Base-by-base conservation (phyloP, 2,329 filamentous ascomycete genomes). In the Aspergillus pseudoterreus region DNA sequence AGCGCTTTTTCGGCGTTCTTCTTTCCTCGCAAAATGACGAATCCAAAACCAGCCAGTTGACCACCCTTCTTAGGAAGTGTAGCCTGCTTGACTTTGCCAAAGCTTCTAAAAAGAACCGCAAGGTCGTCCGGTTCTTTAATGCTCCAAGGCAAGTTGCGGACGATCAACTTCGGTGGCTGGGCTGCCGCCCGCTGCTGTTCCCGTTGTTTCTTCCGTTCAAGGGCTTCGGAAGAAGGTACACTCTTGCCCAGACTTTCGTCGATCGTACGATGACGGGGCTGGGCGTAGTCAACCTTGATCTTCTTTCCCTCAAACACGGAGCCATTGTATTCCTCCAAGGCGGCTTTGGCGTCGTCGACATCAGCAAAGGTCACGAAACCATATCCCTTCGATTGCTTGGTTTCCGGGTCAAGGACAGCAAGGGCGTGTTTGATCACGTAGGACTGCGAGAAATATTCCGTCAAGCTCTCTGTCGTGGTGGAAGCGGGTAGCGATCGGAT, bases 341-440 rank as follows among this genome's bases (percentile, higher is more conserved):
- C 95, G 57, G 86, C 82, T 58, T 85, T 77, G 11, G 92, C 92
- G 76, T 99, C 94, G 59, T 96, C 92, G 27, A 88, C 82, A 67
- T 99, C 94, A 62, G 92, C 90, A 64, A 99, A 94, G 2, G 94
- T 97, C 51, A 99, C 92, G 72, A 99, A 99, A 48, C 94, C 94
- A 71, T 91, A 99, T 15, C 94, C 92, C 67, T 90, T 87, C 12
- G 90, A 96, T 61, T 85, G 78, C 66, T 96, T 96, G 2, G 92
- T 95, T 58, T 85, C 79, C 14, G 88, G 84, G 68, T 99, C 92
- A 51, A 87, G 75, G 36, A 99, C 91, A 4, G 95, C 91, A n/a
- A 88, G 89, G 47, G 94, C 92, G 72, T 97, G 92, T 72, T 96
- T 97, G 68, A 99, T 83, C 6, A 95, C 92, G 64, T 90, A 97